Percentiles rank a stretch among this genome's conserved stretches.
These are phyloP conservation scores for Phytopythium boreale DNA, from an alignment of 352 stramenopile genomes.

Conservation along the genomic window DNA sequence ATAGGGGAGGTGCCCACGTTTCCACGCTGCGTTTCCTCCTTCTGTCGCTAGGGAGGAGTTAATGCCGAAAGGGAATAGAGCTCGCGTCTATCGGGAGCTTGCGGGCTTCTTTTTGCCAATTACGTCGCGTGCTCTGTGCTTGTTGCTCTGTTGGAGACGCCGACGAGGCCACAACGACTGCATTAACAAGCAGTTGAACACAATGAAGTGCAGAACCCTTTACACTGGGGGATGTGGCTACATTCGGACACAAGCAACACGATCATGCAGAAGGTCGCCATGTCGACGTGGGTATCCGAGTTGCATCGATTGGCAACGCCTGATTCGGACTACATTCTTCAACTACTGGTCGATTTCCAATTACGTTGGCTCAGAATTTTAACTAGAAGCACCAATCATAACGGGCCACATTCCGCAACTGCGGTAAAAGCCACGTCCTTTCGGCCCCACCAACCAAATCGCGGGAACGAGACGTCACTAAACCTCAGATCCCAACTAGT, in stretches of 20 bases:
- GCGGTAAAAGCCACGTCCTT: slow-evolving; percentile 3
- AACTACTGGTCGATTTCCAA: too few species aligned
- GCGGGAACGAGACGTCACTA: neutral
- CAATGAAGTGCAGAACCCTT: neutral
- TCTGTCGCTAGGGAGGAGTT: neutral
- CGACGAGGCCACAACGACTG: too few species aligned
- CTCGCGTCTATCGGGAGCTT: slow-evolving; percentile 11
- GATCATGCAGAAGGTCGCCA: neutral
- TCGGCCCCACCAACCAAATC: slow-evolving; percentile 10
- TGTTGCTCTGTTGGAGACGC: too few species aligned
- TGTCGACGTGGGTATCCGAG: neutral
- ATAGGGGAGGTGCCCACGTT: slow-evolving; percentile 1
- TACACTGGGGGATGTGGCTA: neutral
- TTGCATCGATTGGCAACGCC: neutral
- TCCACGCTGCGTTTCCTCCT: neutral
- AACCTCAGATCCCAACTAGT: neutral
- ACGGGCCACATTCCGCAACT: neutral
- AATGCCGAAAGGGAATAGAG: slow-evolving; percentile 3
- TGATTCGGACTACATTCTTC: neutral
- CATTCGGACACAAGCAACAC: neutral
- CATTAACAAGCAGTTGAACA: neutral
- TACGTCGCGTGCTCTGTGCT: neutral
- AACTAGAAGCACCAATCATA: neutral
- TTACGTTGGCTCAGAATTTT: too few species aligned
- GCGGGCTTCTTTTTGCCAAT: slow-evolving; percentile 13